phyloP scores from a whole-genome alignment of 345 rosid species.

The Eucalyptus dawsonii region DNA sequence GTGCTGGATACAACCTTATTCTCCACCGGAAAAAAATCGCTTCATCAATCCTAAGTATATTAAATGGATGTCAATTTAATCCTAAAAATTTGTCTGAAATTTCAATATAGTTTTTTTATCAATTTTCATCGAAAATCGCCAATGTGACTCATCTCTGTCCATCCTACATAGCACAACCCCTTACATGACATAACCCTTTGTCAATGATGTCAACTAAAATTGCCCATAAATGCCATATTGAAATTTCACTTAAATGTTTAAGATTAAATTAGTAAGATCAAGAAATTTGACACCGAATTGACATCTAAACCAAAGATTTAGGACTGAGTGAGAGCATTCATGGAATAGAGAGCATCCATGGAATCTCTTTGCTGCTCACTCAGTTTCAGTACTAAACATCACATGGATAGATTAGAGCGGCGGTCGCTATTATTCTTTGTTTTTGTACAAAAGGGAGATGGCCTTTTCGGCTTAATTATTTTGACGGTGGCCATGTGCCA shows the following conservation, averaged over 20 bases:
- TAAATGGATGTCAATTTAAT: not conserved
- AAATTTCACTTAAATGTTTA: not conserved
- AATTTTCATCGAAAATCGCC: accelerated
- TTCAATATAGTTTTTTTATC: accelerated
- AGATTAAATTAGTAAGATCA: not conserved
- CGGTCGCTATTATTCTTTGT: not conserved
- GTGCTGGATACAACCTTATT: not conserved
- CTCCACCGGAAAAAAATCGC: not conserved
- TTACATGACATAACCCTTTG: accelerated
- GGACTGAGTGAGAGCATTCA: not conserved
- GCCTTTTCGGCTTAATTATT: not conserved
- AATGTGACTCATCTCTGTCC: accelerated
- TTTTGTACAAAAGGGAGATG: not conserved
- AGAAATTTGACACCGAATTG: accelerated
- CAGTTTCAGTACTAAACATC: not conserved
- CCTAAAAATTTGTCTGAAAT: accelerated
- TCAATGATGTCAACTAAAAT: not conserved
- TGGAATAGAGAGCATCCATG: not conserved
- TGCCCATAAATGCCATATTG: accelerated
- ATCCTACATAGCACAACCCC: not conserved
- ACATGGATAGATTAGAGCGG: not conserved
- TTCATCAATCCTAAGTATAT: not conserved
- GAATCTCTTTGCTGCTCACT: not conserved
- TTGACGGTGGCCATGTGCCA: not conserved
- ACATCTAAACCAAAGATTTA: not conserved